Evolutionary conservation across 169 alveolate species (phyloP).

Genomic region (Cryptosporidium sp.): DNA sequence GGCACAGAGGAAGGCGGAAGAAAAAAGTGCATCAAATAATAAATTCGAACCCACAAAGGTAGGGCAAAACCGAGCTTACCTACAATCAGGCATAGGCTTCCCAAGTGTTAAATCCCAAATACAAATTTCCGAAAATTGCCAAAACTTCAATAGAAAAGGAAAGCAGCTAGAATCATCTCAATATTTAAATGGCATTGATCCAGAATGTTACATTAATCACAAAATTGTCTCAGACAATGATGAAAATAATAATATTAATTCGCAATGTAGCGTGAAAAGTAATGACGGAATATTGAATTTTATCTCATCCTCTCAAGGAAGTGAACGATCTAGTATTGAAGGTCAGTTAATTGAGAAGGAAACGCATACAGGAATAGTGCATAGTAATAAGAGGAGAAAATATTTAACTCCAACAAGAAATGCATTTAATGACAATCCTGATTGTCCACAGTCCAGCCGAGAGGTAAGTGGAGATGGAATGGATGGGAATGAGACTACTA

Average conservation of each 20-base stretch:
- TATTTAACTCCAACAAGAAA: slow-evolving; percentile 14
- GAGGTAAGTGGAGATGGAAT: not conserved
- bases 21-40: not conserved
- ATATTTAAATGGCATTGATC: not conserved
- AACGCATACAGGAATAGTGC: not conserved
- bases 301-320: slow-evolving; percentile 1
- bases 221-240: not conserved
- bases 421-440: not conserved
- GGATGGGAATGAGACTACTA: not conserved
- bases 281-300: not conserved
- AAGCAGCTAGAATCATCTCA: not conserved
- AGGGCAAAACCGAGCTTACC: slow-evolving; percentile 10
- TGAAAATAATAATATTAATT: not conserved
- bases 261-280: slow-evolving; percentile 8
- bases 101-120: not conserved
- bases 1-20: slow-evolving; percentile 23
- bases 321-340: not conserved
- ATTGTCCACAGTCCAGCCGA: not conserved
- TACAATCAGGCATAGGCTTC: not conserved
- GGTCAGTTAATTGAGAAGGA: not conserved
- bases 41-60: not conserved
- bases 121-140: not conserved
- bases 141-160: not conserved
- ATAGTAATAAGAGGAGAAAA: slow-evolving; percentile 39
- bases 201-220: not conserved